Conservation (phyloP, 73 alveolate species). For the Stentor coeruleus region DNA sequence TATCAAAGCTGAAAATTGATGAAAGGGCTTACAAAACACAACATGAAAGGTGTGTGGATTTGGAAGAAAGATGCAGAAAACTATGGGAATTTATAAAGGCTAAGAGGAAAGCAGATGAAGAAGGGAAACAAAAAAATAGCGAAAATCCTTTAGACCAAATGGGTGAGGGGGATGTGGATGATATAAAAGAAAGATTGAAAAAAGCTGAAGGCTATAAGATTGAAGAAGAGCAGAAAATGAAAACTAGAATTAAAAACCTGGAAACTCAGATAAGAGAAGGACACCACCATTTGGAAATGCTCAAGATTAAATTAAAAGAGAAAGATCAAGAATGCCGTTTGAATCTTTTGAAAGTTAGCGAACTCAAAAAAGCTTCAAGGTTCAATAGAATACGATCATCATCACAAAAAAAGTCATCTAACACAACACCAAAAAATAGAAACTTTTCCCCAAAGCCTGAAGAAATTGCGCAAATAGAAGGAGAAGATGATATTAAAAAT, state of each 20-base stretch:
- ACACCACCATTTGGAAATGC: slow-evolving; percentile 3
- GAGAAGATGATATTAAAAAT: neutral
- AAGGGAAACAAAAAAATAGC: too few relatives aligned
- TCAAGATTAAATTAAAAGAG: neutral
- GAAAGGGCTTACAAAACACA: neutral
- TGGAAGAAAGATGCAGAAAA: slow-evolving; percentile 7
- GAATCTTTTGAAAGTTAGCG: neutral
- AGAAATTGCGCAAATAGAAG: neutral
- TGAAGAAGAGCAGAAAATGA: neutral
- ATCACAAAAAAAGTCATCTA: neutral
- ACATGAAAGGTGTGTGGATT: slow-evolving; percentile 12
- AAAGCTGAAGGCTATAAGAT: neutral
- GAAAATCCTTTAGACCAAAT: neutral
- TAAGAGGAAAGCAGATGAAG: neutral
- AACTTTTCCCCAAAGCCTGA: neutral
- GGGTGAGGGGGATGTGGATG: neutral
- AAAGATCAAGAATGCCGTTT: slow-evolving; percentile 11
- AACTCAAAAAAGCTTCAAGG: neutral
- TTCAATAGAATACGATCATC: neutral
- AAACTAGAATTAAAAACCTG: neutral
- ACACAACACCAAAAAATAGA: neutral
- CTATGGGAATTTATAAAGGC: neutral
- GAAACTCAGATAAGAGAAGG: neutral
- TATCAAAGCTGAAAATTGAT: neutral
- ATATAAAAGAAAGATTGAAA: neutral